A percentile compares a stretch with the other conserved stretches of the same genome.
Evolutionary conservation across 2,329 filamentous ascomycete genomes (phyloP).

Genomic region (Verticillium albo-atrum): DNA sequence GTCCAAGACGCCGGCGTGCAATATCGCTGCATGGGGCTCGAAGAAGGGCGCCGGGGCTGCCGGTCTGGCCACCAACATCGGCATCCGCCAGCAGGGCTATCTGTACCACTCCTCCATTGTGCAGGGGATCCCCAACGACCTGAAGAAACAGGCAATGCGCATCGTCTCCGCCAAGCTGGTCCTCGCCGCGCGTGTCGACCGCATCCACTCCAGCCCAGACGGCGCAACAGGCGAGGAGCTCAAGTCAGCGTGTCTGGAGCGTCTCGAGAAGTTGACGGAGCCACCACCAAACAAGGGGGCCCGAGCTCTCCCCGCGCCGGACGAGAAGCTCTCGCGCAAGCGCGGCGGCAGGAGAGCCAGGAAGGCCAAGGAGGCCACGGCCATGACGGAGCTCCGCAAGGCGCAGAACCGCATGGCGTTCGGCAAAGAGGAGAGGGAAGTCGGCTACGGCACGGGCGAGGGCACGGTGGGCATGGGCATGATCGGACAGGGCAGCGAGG

Average conservation of each 20-base stretch:
- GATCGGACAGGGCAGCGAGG: conserved; percentile 85
- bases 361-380: conserved; percentile 93
- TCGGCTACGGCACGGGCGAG: conserved; percentile 84
- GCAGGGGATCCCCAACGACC: conserved; percentile 70
- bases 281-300: conserved; percentile 85
- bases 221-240: conserved; percentile 80
- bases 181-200: conserved; percentile 87
- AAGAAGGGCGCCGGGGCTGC: conserved; percentile 73
- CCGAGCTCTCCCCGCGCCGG: conserved; percentile 82
- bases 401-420: conserved; percentile 96
- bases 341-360: conserved; percentile 84
- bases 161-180: conserved; percentile 92
- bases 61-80: conserved; percentile 88
- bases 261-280: conserved; percentile 89
- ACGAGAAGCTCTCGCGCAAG: conserved; percentile 92
- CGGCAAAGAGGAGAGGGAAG: conserved; percentile 90
- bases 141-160: conserved; percentile 90
- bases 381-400: conserved; percentile 94
- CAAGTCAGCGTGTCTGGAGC: conserved; percentile 75
- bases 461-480: conserved; percentile 86
- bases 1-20: conserved; percentile 90
- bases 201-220: conserved; percentile 74
- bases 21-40: conserved; percentile 83
- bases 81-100: conserved; percentile 86
- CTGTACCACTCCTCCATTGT: conserved; percentile 91